Evolutionary conservation across 2,329 filamentous ascomycete genomes (phyloP).

Genomic region (Aspergillus transmontanensis): DNA sequence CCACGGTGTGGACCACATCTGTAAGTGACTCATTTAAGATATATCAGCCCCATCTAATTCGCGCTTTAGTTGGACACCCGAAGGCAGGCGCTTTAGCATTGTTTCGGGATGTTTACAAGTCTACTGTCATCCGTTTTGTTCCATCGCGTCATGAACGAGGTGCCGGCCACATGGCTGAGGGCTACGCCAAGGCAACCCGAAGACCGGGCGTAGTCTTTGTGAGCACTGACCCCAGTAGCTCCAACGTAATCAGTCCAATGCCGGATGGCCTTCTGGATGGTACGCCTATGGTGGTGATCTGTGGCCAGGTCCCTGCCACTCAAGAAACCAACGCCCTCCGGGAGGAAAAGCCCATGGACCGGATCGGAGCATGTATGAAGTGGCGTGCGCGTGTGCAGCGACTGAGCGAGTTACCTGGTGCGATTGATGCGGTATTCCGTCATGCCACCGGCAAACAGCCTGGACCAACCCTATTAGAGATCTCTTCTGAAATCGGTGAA

Average conservation of each 20-base stretch:
- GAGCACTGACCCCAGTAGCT: neutral
- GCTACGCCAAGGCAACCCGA: constrained; percentile 2
- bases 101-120: neutral
- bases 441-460: neutral
- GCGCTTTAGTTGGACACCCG: neutral
- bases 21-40: neutral
- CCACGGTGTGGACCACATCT: constrained; percentile 3
- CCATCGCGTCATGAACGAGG: constrained; percentile 3
- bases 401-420: neutral
- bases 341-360: neutral
- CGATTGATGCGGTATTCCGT: neutral
- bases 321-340: no score
- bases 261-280: neutral
- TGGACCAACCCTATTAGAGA: neutral
- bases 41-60: neutral
- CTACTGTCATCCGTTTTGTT: neutral
- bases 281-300: neutral
- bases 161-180: constrained; percentile 8
- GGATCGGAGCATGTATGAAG: neutral
- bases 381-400: neutral
- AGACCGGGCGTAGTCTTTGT: neutral
- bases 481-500: neutral
- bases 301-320: neutral
- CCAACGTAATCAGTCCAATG: neutral
- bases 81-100: neutral